Conservation (phyloP, 2,329 filamentous ascomycete species). For the Trichoderma breve region DNA sequence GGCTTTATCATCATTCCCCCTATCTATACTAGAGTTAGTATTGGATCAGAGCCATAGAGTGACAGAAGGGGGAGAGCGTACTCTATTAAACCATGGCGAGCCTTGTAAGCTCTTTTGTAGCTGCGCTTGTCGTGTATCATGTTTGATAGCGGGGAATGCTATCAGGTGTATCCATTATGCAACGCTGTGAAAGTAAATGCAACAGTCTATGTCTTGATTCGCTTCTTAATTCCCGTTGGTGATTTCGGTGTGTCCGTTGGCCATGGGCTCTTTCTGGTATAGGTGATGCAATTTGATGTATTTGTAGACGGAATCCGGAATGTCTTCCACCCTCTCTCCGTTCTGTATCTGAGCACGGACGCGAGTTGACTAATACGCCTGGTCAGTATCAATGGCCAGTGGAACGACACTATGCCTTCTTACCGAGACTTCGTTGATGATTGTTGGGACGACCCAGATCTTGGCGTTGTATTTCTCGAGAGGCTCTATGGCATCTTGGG, state of each 20-base stretch:
- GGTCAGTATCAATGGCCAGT: not conserved
- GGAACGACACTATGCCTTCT: not conserved
- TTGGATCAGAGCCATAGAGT: too few species aligned
- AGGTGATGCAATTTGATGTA: conserved; percentile 65
- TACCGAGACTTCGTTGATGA: conserved; percentile 64
- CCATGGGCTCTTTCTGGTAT: conserved; percentile 39
- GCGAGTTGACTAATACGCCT: conserved; percentile 65
- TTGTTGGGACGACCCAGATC: conserved; percentile 77
- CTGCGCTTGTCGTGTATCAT: not conserved
- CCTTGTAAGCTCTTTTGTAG: not conserved
- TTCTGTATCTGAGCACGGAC: conserved; percentile 74
- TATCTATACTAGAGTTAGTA: not conserved
- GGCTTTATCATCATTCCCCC: not conserved
- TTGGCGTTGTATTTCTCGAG: conserved; percentile 72
- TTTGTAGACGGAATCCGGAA: conserved; percentile 66
- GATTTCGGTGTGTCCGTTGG: not conserved
- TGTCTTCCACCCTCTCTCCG: conserved; percentile 74
- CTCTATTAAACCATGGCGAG: not conserved
- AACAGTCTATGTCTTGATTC: not conserved
- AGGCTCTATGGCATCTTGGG: conserved; percentile 75
- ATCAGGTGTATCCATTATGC: not conserved
- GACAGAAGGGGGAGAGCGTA: not conserved
- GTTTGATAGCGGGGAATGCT: not conserved
- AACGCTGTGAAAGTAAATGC: not conserved
- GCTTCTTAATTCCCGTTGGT: not conserved